Evolutionary conservation across 2,329 filamentous ascomycete species (phyloP).

Genomic region (Sphaerulina populicola): DNA sequence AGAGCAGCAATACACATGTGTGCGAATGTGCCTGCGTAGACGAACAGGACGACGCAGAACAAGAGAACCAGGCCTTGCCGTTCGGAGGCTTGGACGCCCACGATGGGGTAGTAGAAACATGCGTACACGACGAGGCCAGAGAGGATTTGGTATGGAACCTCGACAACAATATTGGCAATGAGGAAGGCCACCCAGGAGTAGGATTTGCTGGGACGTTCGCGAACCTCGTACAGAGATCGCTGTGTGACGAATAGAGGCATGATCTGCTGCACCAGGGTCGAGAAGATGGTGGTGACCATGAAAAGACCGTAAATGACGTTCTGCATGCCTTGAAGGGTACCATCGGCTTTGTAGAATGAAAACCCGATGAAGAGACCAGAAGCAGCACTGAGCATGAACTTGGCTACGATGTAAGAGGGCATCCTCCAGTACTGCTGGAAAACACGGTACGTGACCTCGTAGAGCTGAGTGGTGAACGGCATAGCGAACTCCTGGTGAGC

Average conservation of each 20-base stretch:
- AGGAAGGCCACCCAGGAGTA: constrained; percentile 72
- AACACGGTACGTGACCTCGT: constrained; percentile 35
- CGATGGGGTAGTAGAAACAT: constrained; percentile 56
- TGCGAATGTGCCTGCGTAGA: constrained; percentile 65
- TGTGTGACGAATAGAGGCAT: constrained; percentile 54
- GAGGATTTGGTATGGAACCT: constrained; percentile 59
- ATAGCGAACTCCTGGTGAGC: constrained; percentile 39
- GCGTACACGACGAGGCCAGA: constrained; percentile 56
- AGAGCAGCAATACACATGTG: constrained; percentile 66
- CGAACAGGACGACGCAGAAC: constrained; percentile 56
- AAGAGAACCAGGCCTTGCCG: constrained; percentile 59
- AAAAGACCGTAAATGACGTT: constrained; percentile 45
- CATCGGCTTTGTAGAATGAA: constrained; percentile 37
- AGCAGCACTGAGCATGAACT: constrained; percentile 48
- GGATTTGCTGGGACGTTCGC: constrained; percentile 56
- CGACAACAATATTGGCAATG: constrained; percentile 61
- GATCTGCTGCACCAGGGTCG: constrained; percentile 48
- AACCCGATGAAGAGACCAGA: constrained; percentile 44
- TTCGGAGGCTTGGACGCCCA: constrained; percentile 37
- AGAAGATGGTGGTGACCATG: constrained; percentile 37
- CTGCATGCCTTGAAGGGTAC: constrained; percentile 37
- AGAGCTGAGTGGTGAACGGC: constrained; percentile 33
- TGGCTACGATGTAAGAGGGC: constrained; percentile 47
- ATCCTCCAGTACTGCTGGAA: constrained; percentile 42
- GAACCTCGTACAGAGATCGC: constrained; percentile 52